Evolutionary conservation across 306 rosid genomes (phyloP), one percentile per base, ranked within the genome.

Genomic region (Phaseolus lunatus): DNA sequence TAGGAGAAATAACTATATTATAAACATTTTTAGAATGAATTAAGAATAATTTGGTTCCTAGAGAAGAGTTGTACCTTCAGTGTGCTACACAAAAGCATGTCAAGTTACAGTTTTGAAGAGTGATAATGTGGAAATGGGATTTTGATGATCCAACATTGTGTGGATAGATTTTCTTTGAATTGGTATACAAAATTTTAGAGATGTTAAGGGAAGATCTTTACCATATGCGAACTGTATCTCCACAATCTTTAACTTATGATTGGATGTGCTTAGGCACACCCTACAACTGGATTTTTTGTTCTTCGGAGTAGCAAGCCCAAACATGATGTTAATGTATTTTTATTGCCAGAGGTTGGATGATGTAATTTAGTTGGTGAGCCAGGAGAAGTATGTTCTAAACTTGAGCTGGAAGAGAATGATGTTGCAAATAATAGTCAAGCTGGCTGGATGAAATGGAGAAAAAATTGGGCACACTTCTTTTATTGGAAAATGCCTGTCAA

Each of bases 41-140:
- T 48, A 41, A 79, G 43, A 22, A 78, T 63, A 18, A 50, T 44
- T 45, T 22, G 31, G 20, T 70, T 78, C 77, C 41, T 58, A 67
- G 44, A 12, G 44, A 31, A 67, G 52, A 52, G 33, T 47, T 18
- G 15, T 81, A 54, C 43, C 47, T 11, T 61, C 68, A 27, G 19
- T 58, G 53, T 49, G 71, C 43, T 41, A 41, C 67, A 26, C 48
- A 58, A 15, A 26, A 27, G 50, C 52, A 45, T 45, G n/a, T 13
- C 8, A 39, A 57, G 69, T 75, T 67, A 9, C 54, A 62, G 10
- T 75, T 39, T 69, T 54, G 22, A 54, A 19, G 74, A 75, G 24
- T 70, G 47, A 47, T 57, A 5, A 63, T 70, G 67, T 58, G 24
- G 5, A 67, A 35, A 58, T 35, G 49, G 50, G 23, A 78, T 37